Evolutionary conservation across 2,329 filamentous ascomycete species (phyloP).

Genomic region (Aureobasidium zeae): DNA sequence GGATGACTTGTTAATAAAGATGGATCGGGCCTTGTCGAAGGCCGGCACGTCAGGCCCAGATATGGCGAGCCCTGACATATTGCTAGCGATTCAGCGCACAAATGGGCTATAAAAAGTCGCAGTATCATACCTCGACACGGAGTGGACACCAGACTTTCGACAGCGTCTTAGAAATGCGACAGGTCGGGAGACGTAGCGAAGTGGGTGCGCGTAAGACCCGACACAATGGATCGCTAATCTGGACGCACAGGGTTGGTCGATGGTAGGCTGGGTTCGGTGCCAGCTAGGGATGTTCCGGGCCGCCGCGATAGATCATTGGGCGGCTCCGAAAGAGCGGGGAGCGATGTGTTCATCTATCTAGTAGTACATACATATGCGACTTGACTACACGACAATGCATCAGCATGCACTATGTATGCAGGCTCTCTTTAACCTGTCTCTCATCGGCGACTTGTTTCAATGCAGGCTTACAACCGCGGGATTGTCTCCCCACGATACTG

Average conservation of each 20-base stretch:
- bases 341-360: conserved; percentile 10
- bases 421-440: conserved; percentile 10
- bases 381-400: conserved; percentile 15
- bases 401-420: too few species aligned
- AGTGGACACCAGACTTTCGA: conserved; percentile 11
- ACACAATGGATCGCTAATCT: conserved; percentile 8
- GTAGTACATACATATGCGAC: conserved; percentile 13
- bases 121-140: not conserved
- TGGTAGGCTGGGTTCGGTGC: conserved; percentile 12
- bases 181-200: conserved; percentile 5
- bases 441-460: conserved; percentile 12
- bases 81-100: not conserved
- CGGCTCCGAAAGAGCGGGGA: conserved; percentile 9
- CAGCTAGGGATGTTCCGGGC: conserved; percentile 14
- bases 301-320: conserved; percentile 15
- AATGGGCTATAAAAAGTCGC: not conserved
- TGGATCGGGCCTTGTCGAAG: not conserved
- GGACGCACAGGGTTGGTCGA: conserved; percentile 14
- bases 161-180: conserved; percentile 10
- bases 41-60: not conserved
- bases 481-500: not conserved
- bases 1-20: conserved; percentile 6
- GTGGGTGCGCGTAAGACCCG: conserved; percentile 12
- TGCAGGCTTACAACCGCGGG: conserved; percentile 10
- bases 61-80: conserved; percentile 2